Base-by-base conservation (phyloP, 2,329 filamentous ascomycete genomes). In the Fusarium musae region DNA sequence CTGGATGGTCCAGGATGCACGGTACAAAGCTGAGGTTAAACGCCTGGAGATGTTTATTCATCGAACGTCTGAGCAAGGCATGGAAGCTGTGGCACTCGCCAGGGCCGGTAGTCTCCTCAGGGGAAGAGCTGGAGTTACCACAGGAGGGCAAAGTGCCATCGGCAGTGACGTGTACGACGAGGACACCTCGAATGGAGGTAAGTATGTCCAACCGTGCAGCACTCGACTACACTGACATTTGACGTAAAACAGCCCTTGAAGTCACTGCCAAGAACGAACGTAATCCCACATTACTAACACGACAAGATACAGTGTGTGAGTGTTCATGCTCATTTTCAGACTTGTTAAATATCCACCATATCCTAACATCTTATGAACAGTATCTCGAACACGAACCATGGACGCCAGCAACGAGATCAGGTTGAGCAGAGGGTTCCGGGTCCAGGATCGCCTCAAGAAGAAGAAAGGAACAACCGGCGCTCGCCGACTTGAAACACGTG, bases 31-130 rank as follows among this genome's bases (percentile, higher is more conserved):
- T 16, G 78, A 83, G 44, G 76, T 80, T 32, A 79, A 78, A 54
- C 78, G 80, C 16, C 78, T 82, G 7, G 78, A 82, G 68, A 64
- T 80, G 42, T 68, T 80, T 23, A 78, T 79, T 37, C 78, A 79
- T 37, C 56, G 30, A 79, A 85, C 74, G 79, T 87, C 76, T 79
- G 82, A 71, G 70, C 80, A 82, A 32, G 84, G 85, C 6, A 77
- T 87, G 37, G 84, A 83, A 62, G 82, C 83, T n/a, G 85, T 87
- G 5, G 78, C 82, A 2, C 66, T 87, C 30, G 84, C 84, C 17
- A 81, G 85, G 47, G 80, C 82, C 9, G 80, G 80, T 19, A 86
- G 84, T 46, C 71, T 86, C 19, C 62, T 79, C n/a, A 73, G 74
- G 36, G 50, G 59, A 39, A 63, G 36, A 26, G 28, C 58, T 49